Conservation (phyloP, 768 basidiomycete species). For the Mrakia hoshinonis region DNA sequence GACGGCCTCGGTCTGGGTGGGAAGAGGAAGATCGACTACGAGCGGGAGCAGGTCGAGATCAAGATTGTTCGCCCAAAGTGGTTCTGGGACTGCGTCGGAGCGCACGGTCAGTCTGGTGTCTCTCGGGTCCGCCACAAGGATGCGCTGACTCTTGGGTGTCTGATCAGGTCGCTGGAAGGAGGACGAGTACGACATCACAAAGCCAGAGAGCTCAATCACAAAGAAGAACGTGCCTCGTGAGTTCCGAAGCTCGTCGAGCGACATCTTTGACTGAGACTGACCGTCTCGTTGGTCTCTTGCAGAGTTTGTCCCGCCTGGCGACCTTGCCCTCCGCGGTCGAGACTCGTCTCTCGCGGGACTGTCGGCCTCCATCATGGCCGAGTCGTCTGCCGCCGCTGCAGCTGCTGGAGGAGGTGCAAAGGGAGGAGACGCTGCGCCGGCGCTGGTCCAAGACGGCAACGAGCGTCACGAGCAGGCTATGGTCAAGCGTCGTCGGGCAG, state of each 20-base stretch:
- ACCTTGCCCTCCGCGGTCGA: slow-evolving; percentile 7
- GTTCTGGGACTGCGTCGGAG: slow-evolving; percentile 86
- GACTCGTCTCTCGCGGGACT: slow-evolving; percentile 10
- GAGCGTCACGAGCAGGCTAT: slow-evolving; percentile 14
- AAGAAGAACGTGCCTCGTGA: slow-evolving; percentile 4
- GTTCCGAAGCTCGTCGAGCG: not conserved
- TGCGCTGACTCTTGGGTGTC: not conserved
- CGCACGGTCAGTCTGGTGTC: slow-evolving; percentile 32
- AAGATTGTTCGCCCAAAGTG: slow-evolving; percentile 83
- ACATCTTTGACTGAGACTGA: not conserved
- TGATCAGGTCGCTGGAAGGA: slow-evolving; percentile 48
- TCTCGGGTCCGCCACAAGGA: too few species aligned
- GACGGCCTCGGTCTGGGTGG: not conserved
- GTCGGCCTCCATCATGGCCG: not conserved
- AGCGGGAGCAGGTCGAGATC: slow-evolving; percentile 55
- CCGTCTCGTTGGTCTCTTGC: not conserved
- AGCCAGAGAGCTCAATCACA: not conserved
- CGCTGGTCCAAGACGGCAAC: not conserved
- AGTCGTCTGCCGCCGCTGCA: not conserved
- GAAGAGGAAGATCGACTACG: slow-evolving; percentile 44
- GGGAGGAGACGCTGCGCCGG: not conserved
- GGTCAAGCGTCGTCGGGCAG: slow-evolving; percentile 13
- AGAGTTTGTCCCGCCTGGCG: slow-evolving; percentile 2
- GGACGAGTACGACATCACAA: slow-evolving; percentile 37
- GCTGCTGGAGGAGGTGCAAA: too few species aligned